phyloP scores from a whole-genome alignment of 768 basidiomycete genomes.

The Calocera cornea region DNA sequence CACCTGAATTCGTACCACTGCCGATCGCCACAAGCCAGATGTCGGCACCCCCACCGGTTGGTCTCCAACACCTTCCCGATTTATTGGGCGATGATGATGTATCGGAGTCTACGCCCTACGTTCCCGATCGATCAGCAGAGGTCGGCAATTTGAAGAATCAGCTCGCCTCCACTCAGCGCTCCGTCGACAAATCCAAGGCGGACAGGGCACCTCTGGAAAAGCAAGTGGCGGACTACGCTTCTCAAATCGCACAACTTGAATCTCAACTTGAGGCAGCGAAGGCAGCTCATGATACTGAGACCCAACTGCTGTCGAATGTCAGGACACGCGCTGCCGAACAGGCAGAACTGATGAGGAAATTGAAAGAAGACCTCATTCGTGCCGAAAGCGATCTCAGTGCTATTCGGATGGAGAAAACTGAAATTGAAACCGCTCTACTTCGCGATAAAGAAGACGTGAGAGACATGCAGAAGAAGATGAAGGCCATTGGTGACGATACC shows the following conservation, averaged over 20 bases:
- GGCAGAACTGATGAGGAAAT: constrained; percentile 53
- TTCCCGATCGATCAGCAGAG: constrained; percentile 66
- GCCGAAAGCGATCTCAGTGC: constrained; percentile 89
- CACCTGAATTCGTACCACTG: neutral
- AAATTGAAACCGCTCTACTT: constrained; percentile 73
- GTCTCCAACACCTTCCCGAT: constrained; percentile 24
- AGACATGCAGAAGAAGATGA: constrained; percentile 71
- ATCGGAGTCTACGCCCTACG: constrained; percentile 33
- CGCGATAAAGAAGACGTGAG: constrained; percentile 91
- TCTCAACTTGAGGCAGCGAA: constrained; percentile 72
- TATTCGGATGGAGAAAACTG: constrained; percentile 74
- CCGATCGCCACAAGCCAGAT: neutral
- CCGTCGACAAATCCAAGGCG: constrained; percentile 48
- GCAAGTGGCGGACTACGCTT: constrained; percentile 50
- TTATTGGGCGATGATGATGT: constrained; percentile 60
- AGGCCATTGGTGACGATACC: constrained; percentile 61
- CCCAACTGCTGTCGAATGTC: constrained; percentile 47
- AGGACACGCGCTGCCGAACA: constrained; percentile 58
- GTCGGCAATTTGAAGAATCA: constrained; percentile 83
- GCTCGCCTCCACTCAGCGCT: constrained; percentile 60
- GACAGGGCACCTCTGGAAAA: constrained; percentile 57
- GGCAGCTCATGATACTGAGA: constrained; percentile 76
- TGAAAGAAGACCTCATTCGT: constrained; percentile 65
- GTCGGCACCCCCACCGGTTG: neutral
- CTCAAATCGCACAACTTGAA: constrained; percentile 66